A percentile compares a stretch with the other conserved stretches of the same genome.
Conservation (phyloP, 371 early-diverging fungal species). For the Fennellomyces sp. region DNA sequence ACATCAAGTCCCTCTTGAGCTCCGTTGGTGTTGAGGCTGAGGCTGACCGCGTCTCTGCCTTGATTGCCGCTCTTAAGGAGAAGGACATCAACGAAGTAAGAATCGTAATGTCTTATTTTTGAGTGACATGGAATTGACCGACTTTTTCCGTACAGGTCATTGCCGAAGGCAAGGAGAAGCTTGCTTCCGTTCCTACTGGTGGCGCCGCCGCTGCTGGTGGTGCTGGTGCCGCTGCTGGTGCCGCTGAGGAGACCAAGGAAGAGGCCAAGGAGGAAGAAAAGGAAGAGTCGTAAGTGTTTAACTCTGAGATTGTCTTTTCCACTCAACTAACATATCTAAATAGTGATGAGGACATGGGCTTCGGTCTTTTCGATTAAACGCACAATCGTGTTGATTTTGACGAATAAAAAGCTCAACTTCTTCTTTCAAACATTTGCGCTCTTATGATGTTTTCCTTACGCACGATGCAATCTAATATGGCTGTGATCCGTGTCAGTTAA, state of each 20-base stretch:
- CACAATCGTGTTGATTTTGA: not conserved
- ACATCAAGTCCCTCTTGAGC: conserved; percentile 85
- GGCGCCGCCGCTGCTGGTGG: conserved; percentile 81
- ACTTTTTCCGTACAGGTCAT: conserved; percentile 59
- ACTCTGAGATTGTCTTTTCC: no score
- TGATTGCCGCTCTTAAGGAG: conserved; percentile 84
- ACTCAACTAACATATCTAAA: no score
- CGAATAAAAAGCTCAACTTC: no score
- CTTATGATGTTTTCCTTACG: no score
- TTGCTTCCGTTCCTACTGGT: conserved; percentile 91
- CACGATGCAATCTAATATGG: no score
- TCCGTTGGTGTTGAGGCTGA: conserved; percentile 96
- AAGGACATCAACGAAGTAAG: conserved; percentile 86
- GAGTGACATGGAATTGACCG: not conserved
- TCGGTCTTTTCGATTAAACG: conserved; percentile 53
- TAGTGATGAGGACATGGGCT: conserved; percentile 74
- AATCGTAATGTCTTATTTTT: not conserved
- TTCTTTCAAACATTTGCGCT: no score
- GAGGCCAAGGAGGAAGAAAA: conserved; percentile 75
- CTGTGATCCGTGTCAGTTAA: no score
- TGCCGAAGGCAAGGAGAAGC: conserved; percentile 89
- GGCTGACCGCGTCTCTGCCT: conserved; percentile 72
- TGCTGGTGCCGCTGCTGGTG: conserved; percentile 56
- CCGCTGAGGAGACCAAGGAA: conserved; percentile 57
- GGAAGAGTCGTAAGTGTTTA: no score